phyloP scores from a whole-genome alignment of 768 basidiomycete genomes.

The Phylloporus arenicola region DNA sequence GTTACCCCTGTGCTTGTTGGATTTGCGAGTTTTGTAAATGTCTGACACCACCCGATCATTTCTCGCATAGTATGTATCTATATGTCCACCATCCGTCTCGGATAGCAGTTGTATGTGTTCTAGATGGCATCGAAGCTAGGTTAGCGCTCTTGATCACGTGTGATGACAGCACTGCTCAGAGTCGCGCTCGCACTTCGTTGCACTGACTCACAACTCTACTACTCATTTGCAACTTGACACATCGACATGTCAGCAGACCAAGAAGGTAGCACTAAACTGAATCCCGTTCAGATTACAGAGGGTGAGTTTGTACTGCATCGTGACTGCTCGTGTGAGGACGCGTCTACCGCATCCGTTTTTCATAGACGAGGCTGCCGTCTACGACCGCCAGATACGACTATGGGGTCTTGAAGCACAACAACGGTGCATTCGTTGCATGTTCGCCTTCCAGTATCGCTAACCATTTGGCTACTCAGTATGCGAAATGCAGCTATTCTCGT shows the following conservation, averaged over 20 bases:
- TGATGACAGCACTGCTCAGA: neutral
- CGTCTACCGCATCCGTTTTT: neutral
- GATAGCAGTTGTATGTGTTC: neutral
- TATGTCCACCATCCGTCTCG: neutral
- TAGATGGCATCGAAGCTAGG: neutral
- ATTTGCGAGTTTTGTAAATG: neutral
- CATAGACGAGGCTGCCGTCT: conserved; percentile 70
- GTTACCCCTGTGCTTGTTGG: neutral
- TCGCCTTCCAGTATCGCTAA: conserved; percentile 3
- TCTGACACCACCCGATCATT: too few relatives aligned
- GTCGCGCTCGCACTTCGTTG: too few relatives aligned
- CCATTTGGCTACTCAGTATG: conserved; percentile 54
- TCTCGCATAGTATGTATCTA: neutral
- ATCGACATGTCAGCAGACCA: conserved; percentile 16
- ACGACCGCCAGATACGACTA: conserved; percentile 94
- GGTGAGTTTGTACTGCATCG: conserved; percentile 38
- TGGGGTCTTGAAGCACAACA: conserved; percentile 99
- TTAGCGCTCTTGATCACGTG: conserved; percentile 13
- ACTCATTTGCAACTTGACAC: neutral
- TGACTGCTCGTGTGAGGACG: neutral
- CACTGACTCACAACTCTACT: too few relatives aligned
- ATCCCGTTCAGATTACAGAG: conserved; percentile 57
- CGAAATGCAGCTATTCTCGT: conserved; percentile 88
- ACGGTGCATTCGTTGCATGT: conserved; percentile 44
- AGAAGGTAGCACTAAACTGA: conserved; percentile 30